Evolutionary conservation across 1,139 yeast species (phyloP), one percentile per base, ranked within the genome.

Genomic region (Saccharomyces hybrid): DNA sequence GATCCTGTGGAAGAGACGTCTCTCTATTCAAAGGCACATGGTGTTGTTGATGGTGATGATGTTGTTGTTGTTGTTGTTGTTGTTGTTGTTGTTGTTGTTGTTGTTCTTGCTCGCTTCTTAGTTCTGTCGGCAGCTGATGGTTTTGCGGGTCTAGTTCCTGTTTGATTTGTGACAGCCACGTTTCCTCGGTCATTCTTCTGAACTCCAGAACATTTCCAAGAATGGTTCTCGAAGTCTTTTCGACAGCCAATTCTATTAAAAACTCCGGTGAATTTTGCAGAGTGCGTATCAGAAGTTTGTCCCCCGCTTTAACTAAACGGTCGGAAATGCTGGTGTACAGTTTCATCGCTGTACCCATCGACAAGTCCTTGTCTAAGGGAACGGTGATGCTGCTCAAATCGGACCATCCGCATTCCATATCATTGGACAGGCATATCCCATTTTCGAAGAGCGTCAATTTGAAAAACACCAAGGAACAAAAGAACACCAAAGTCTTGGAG

Each of bases 151-250:
- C 27, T 13, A 20, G 16, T 20, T 28, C 51, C 6, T 34, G 51
- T 13, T 26, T 52, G 23, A 42, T 44, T 14, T 54, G 55, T 6
- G 52, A 14, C 29, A 55, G 47, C 56, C 56, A 54, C 2, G 55
- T 28, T 16, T 50, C 49, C 28, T 56, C 58, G 8, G 56, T 51
- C n/a, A 44, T 31, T 7, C 46, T 50, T 49, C 58, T 56, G 32
- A 46, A 49, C 23, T 56, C 58, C 11, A 57, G 50, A 25, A 55
- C 60, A 16, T 56, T 56, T 20, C 54, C 53, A 46, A 55, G 47
- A 23, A 57, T 54, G 5, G 44, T 53, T 26, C 56, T 51, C 14
- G 50, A 50, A 11, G 54, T 52, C n/a, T 46, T 52, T 28, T 56
- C 60, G 32, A 57, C 32, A 5, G 57, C 46, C 23, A 55, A 38